Percentiles rank a stretch among this genome's conserved stretches.
These are phyloP conservation scores for Euphorbia lathyris DNA, from an alignment of 345 rosid species.

Conservation along the genomic window DNA sequence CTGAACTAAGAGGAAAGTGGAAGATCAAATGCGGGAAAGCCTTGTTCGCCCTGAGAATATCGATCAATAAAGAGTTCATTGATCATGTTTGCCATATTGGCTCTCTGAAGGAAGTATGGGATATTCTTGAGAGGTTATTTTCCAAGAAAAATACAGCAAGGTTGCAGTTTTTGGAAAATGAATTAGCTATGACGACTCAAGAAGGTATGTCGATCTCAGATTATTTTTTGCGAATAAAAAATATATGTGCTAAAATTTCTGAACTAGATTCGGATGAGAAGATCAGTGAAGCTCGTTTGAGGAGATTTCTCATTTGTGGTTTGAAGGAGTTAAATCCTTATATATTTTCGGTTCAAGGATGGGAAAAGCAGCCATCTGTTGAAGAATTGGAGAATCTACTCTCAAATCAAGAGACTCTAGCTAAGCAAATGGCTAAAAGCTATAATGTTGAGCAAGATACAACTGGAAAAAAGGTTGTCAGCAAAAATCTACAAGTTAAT, in stretches of 20 bases:
- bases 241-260: neutral
- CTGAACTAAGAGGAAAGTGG: neutral
- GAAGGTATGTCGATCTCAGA: slow-evolving; percentile 11
- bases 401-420: neutral
- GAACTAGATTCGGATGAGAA: neutral
- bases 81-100: slow-evolving; percentile 14
- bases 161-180: slow-evolving; percentile 6
- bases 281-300: neutral
- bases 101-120: neutral
- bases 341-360: no score
- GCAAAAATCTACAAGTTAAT: neutral
- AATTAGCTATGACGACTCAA: neutral
- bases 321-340: neutral
- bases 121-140: neutral
- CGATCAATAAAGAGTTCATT: slow-evolving; percentile 5
- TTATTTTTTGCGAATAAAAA: neutral
- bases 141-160: neutral
- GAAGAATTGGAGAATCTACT: slow-evolving; percentile 1
- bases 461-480: neutral
- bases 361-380: neutral
- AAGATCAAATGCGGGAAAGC: slow-evolving; percentile 6
- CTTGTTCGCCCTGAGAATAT: neutral
- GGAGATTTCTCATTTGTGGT: neutral
- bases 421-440: neutral
- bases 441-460: neutral